Evolutionary conservation across 805 yeast genomes (phyloP).

Genomic region (Yamadazyma endophytica): DNA sequence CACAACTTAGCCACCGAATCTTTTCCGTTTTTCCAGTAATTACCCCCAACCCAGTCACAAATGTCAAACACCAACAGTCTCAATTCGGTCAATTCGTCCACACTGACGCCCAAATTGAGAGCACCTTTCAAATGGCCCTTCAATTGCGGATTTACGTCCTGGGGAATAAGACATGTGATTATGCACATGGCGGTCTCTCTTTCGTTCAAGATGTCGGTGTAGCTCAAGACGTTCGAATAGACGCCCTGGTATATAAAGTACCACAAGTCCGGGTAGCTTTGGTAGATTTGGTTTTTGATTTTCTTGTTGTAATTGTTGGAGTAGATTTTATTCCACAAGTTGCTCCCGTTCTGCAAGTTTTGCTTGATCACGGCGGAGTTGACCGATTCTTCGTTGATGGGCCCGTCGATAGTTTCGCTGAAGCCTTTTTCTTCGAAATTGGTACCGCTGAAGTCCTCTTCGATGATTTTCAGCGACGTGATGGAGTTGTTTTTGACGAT

Average conservation of each 20-base stretch:
- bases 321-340: conserved; percentile 72
- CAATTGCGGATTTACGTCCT: conserved; percentile 88
- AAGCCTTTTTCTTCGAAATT: conserved; percentile 16
- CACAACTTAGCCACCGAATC: conserved; percentile 52
- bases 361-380: conserved; percentile 22
- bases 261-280: conserved; percentile 86
- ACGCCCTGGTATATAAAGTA: conserved; percentile 65
- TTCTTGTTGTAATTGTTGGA: conserved; percentile 64
- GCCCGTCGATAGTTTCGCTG: conserved; percentile 40
- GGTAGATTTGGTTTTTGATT: conserved; percentile 60
- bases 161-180: conserved; percentile 79
- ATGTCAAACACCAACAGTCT: conserved; percentile 61
- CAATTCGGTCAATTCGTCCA: conserved; percentile 56
- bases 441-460: conserved; percentile 38
- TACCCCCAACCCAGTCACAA: conserved; percentile 69
- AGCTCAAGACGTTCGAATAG: conserved; percentile 75
- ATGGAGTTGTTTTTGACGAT: conserved; percentile 30
- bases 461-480: conserved; percentile 33
- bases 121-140: conserved; percentile 92
- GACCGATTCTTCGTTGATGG: conserved; percentile 28
- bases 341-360: conserved; percentile 47
- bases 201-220: conserved; percentile 54
- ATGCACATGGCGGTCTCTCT: conserved; percentile 75
- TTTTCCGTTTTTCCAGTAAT: conserved; percentile 46
- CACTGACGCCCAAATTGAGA: conserved; percentile 66